Evolutionary conservation across 768 basidiomycete species (phyloP).

Genomic region (Dacryopinax primogenitus): DNA sequence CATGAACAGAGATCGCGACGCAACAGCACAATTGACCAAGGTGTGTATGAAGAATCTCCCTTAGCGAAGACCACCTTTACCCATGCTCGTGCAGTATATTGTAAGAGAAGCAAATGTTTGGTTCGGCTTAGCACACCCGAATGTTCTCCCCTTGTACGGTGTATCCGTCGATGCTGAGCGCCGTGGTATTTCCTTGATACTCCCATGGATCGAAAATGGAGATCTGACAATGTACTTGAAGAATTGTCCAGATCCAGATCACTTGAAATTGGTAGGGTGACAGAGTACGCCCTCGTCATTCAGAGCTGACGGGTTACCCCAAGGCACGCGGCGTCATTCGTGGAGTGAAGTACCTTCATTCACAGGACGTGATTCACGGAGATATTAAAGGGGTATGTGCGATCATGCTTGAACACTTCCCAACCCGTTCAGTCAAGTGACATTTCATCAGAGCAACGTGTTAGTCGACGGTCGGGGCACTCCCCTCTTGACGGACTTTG

Average conservation of each 20-base stretch:
- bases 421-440: too few species aligned
- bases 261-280: background rate
- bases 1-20: background rate
- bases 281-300: background rate
- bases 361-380: background rate
- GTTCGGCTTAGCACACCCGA: background rate
- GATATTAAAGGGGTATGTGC: background rate
- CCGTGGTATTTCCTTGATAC: background rate
- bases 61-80: background rate
- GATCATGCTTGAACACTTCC: background rate
- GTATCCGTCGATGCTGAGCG: background rate
- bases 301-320: background rate
- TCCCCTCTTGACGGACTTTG: background rate
- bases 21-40: background rate
- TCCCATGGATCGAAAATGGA: background rate
- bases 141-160: background rate
- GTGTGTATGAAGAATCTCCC: background rate
- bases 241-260: background rate
- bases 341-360: background rate
- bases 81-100: background rate
- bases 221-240: background rate
- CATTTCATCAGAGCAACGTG: background rate
- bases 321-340: background rate
- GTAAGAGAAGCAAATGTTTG: background rate
- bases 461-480: background rate